These are phyloP conservation scores for Piedraia hortae DNA, from an alignment of 2,329 filamentous ascomycete species.

Conservation along the genomic window DNA sequence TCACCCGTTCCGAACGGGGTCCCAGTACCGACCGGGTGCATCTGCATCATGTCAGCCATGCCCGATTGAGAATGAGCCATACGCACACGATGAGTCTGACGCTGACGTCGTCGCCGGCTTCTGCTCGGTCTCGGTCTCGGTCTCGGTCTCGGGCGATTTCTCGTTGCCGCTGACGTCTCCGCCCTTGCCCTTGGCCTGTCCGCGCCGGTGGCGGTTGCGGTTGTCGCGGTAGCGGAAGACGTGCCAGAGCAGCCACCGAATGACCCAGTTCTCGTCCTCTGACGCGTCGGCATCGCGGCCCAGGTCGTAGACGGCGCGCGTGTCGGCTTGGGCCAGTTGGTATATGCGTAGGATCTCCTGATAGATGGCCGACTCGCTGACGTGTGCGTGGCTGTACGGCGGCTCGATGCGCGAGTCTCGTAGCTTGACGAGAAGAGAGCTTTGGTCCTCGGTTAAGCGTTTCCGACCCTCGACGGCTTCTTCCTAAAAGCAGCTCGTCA, in stretches of 20 bases:
- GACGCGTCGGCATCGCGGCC: slow-evolving; percentile 16
- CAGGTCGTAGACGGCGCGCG: slow-evolving; percentile 16
- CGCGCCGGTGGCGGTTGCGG: slow-evolving; percentile 11
- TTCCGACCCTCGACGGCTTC: slow-evolving; percentile 18
- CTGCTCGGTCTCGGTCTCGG: too few relatives aligned
- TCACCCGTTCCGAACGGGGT: slow-evolving; percentile 9
- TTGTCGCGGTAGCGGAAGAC: slow-evolving; percentile 19
- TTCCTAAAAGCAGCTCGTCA: slow-evolving; percentile 9
- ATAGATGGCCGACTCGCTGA: slow-evolving; percentile 22
- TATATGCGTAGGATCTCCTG: slow-evolving; percentile 18
- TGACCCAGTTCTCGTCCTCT: slow-evolving; percentile 23
- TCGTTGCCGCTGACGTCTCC: slow-evolving; percentile 2
- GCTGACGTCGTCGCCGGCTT: too few relatives aligned
- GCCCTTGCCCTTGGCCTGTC: background rate
- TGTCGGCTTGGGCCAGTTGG: slow-evolving; percentile 13
- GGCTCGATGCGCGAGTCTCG: slow-evolving; percentile 9
- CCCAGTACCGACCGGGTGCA: slow-evolving; percentile 12
- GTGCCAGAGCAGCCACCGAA: slow-evolving; percentile 25
- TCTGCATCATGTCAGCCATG: too few relatives aligned
- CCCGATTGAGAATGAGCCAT: too few relatives aligned
- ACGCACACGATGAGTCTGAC: too few relatives aligned
- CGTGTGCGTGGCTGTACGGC: slow-evolving; percentile 21
- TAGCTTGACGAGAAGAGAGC: slow-evolving; percentile 15
- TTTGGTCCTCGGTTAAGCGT: slow-evolving; percentile 15
- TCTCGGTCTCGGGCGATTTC: too few relatives aligned